Evolutionary conservation across 371 early-diverging fungal species (phyloP).

Genomic region (Mortierella sp.): DNA sequence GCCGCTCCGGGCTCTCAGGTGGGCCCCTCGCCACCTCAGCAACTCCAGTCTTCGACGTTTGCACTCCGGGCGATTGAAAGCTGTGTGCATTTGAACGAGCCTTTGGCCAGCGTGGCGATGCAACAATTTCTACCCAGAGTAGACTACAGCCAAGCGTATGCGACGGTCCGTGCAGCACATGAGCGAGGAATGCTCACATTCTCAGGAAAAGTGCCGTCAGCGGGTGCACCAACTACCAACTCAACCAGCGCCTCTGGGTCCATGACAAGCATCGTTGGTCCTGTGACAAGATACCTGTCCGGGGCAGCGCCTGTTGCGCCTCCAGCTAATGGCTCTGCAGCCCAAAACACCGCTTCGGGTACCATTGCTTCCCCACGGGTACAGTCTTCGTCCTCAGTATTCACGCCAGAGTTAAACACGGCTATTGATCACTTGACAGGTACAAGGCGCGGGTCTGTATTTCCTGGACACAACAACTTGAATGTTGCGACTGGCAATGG

Average conservation of each 20-base stretch:
- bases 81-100: constrained; percentile 37
- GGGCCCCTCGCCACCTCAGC: constrained; percentile 3
- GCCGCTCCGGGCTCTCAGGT: neutral
- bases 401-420: constrained; percentile 16
- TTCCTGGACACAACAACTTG: neutral
- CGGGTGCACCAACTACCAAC: neutral
- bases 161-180: constrained; percentile 25
- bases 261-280: neutral
- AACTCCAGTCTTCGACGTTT: constrained; percentile 15
- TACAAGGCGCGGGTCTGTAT: neutral
- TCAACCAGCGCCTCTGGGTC: neutral
- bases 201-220: constrained; percentile 4
- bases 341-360: too few relatives aligned
- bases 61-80: constrained; percentile 37
- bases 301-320: neutral
- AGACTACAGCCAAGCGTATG: constrained; percentile 31
- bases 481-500: too few relatives aligned
- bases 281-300: neutral
- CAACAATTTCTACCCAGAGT: constrained; percentile 45
- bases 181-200: constrained; percentile 32
- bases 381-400: constrained; percentile 16
- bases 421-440: neutral
- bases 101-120: constrained; percentile 27
- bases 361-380: constrained; percentile 7
- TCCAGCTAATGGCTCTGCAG: too few relatives aligned